Evolutionary conservation across 257 asterid species (phyloP), one percentile per base, ranked within the genome.

Genomic region (Nicotiana benthamiana): DNA sequence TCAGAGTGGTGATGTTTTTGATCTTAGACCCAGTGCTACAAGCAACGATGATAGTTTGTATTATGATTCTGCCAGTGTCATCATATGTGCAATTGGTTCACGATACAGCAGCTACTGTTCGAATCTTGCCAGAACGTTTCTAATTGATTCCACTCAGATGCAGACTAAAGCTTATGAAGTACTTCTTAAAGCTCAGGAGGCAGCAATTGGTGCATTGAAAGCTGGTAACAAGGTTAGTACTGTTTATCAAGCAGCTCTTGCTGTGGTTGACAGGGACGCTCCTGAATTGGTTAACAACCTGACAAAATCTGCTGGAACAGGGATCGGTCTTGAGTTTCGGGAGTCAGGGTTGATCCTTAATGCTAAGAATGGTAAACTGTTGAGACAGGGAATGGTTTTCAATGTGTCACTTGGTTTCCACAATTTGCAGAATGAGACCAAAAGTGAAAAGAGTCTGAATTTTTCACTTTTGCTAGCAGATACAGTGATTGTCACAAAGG

Each of bases 1-100:
- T 84, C 96, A 93, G 86, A 83, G 82, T 75, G 86, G 86, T n/a
- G 86, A 84, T 17, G 54, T 53, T 27, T 83, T 83, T 61, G 84
- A 83, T 83, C 82, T 83, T 51, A 83, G 61, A 80, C 82, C 86
- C 52, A 83, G 86, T 75, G 86, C 86, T 32, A 66, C 82, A 48
- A 80, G 86, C 84, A 80, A 83, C 12, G 84, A 83, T 64, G 77
- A 70, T 27, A 34, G 62, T 15, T 62, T 83, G 43, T 80, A 80
- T 70, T 83, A 83, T 76, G 86, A 83, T 75, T 83, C 86, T 54
- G 72, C 83, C 48, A 83, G 84, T 75, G 86, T 81, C 51, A 83
- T 83, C 34, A 83, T 83, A 75, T 83, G 86, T 80, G 86, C 86
- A 27, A 67, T 83, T 75, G 86, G 83, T 61, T 68, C 82, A 34